Conservation (phyloP, 495 filamentous ascomycete genomes). For the Cladorrhinum samala region DNA sequence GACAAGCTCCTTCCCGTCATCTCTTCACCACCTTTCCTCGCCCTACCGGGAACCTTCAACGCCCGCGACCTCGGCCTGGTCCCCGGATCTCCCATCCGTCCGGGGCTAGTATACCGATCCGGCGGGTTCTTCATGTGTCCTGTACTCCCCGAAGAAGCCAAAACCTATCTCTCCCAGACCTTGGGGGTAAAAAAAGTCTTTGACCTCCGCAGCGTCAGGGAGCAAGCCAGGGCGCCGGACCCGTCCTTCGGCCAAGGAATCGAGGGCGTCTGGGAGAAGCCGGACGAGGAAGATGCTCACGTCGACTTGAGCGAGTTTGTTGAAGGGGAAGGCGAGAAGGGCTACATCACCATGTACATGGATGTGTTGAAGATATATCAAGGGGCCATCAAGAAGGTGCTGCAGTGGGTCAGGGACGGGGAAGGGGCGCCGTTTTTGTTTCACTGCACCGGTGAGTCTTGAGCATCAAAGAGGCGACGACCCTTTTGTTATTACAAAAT, state of each 20-base stretch:
- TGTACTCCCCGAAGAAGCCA: conserved; percentile 25
- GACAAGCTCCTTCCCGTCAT: no score
- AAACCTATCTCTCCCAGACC: conserved; percentile 32
- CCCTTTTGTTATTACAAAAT: no score
- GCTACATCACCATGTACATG: conserved; percentile 37
- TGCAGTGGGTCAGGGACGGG: conserved; percentile 32
- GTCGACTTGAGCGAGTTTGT: conserved; percentile 31
- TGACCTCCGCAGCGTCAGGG: conserved; percentile 37
- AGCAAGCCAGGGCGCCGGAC: conserved; percentile 31
- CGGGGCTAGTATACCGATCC: conserved; percentile 47
- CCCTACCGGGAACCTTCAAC: conserved; percentile 47
- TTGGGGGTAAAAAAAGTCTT: conserved; percentile 38
- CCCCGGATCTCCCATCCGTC: conserved; percentile 24
- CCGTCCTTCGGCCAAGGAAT: conserved; percentile 32
- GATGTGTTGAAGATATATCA: conserved; percentile 34
- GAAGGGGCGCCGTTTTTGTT: conserved; percentile 32
- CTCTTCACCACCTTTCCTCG: conserved; percentile 46
- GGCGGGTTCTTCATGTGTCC: conserved; percentile 32
- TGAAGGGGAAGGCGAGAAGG: conserved; percentile 35
- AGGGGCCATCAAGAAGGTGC: conserved; percentile 28
- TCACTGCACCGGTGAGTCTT: conserved; percentile 48
- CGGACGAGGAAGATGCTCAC: conserved; percentile 25
- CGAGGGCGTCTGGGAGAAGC: conserved; percentile 33
- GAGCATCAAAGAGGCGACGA: neutral
- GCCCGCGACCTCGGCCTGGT: conserved; percentile 29